Evolutionary conservation across 805 yeast genomes (phyloP).

Genomic region (Wickerhamiella hasegawae): DNA sequence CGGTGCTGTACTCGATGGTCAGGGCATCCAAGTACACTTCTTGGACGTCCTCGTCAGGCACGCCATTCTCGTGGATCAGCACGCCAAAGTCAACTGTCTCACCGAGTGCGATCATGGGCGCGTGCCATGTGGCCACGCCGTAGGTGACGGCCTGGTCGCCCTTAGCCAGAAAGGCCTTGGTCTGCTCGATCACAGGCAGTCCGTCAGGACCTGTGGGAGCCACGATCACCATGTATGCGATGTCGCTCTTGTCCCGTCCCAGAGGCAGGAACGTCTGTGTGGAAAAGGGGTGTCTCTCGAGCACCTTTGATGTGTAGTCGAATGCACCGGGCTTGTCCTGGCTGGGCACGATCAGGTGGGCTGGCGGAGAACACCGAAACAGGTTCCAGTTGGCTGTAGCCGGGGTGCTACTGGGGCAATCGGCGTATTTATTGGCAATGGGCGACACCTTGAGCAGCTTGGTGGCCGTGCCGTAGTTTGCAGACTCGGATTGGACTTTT

Average conservation of each 20-base stretch:
- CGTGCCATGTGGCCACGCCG: slow-evolving; percentile 80
- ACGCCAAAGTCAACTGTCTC: slow-evolving; percentile 69
- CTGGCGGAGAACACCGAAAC: slow-evolving; percentile 67
- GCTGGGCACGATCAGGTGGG: slow-evolving; percentile 30
- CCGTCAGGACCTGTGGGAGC: slow-evolving; percentile 30
- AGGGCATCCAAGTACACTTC: slow-evolving; percentile 54
- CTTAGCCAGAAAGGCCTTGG: slow-evolving; percentile 54
- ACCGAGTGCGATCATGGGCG: slow-evolving; percentile 83
- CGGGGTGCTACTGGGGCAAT: slow-evolving; percentile 8
- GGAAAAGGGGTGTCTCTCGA: slow-evolving; percentile 79
- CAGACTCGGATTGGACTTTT: slow-evolving; percentile 31
- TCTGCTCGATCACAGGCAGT: slow-evolving; percentile 36
- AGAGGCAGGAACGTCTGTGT: slow-evolving; percentile 87
- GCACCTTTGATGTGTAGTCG: slow-evolving; percentile 41
- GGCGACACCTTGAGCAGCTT: slow-evolving; percentile 64
- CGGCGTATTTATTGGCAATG: slow-evolving; percentile 33
- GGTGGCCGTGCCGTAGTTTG: slow-evolving; percentile 89
- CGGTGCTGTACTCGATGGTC: slow-evolving; percentile 8
- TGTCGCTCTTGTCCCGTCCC: slow-evolving; percentile 38
- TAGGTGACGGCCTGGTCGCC: slow-evolving; percentile 87
- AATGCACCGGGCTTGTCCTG: neutral
- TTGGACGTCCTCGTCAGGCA: slow-evolving; percentile 63
- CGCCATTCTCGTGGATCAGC: slow-evolving; percentile 71
- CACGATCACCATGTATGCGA: slow-evolving; percentile 65
- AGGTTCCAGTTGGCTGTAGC: slow-evolving; percentile 65